Conservation (phyloP, 371 early-diverging fungal species). For the Mortierella sp. region DNA sequence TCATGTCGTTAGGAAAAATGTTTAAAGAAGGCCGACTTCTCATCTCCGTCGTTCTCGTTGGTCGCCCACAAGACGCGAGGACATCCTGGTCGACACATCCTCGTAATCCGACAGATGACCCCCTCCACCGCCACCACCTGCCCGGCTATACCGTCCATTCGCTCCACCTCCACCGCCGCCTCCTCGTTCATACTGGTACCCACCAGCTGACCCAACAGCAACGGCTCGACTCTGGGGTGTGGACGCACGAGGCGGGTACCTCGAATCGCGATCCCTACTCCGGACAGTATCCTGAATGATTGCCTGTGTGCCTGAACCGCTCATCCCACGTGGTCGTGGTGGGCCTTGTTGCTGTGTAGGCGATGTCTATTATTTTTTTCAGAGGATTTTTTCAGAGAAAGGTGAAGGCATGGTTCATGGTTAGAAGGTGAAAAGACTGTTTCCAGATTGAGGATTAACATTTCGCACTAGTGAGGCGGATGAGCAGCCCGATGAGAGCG, state of each 20-base stretch:
- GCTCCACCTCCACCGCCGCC: neutral
- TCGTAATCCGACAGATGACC: slow-evolving; percentile 35
- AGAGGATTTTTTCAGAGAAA: neutral
- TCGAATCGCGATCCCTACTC: slow-evolving; percentile 30
- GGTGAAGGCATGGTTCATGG: neutral
- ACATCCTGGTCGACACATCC: slow-evolving; percentile 21
- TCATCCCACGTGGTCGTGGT: slow-evolving; percentile 40
- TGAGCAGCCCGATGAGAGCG: neutral
- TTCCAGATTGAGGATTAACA: neutral
- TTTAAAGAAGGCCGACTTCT: neutral
- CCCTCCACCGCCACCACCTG: slow-evolving; percentile 23
- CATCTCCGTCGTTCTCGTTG: slow-evolving; percentile 37
- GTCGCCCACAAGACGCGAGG: slow-evolving; percentile 23
- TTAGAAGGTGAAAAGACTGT: neutral
- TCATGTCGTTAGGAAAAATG: neutral
- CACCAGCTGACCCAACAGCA: slow-evolving; percentile 5
- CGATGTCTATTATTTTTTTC: slow-evolving; percentile 7
- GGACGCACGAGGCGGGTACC: slow-evolving; percentile 45
- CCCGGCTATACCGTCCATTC: slow-evolving; percentile 20
- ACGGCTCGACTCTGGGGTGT: slow-evolving; percentile 43
- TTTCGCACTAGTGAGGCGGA: neutral
- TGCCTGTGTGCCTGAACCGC: slow-evolving; percentile 25
- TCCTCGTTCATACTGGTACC: slow-evolving; percentile 19
- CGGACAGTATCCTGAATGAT: neutral
- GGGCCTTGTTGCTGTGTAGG: slow-evolving; percentile 17